Evolutionary conservation across 2,329 filamentous ascomycete genomes (phyloP), one percentile per base, ranked within the genome.

Genomic region (Xylaria sp.): DNA sequence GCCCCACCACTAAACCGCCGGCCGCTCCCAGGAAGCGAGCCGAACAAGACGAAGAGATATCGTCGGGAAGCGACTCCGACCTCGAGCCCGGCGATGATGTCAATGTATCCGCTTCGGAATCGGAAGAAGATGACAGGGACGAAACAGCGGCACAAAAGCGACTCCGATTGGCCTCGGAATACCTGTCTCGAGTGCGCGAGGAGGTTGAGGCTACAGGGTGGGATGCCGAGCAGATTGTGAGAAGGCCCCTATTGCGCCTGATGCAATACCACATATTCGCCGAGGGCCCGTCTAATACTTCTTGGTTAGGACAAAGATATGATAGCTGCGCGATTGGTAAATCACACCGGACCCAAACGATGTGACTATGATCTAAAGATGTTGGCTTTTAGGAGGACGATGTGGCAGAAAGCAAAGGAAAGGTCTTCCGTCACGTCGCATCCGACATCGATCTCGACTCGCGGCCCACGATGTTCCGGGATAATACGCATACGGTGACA

Each of bases 81-180:
- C 85, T 87, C 18, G 93, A 93, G 37, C 90, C 91, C 13, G 81
- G 81, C 51, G 83, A 82, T 28, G 83, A 83, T 46, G 85, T 85
- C 20, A 85, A 84, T 34, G 83, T 79, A 46, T 82, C 82, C 1
- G 82, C 77, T 15, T 82, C 82, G 63, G 84, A 82, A 13, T 89
- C 88, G 32, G 86, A 70, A 5, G 68, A 86, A 41, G 92, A 91
- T 1, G 92, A 91, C n/a, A 89, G 89, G 70, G 92, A 94, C 71
- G 95, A 98, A 84, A 98, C 96, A 25, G 94, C 92, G 1, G 94
- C 94, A 44, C 94, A 98, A 78, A 91, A 93, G 80, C 88, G 96
- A 75, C 82, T 97, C 76, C 90, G 93, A 73, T 87, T 99, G 34
- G 96, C 96, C 37, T 94, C 98, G 82, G 90, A 93, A 76, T 98